Conservation (phyloP, 2,329 filamentous ascomycete genomes). For the Ceratocystis alfenasii region DNA sequence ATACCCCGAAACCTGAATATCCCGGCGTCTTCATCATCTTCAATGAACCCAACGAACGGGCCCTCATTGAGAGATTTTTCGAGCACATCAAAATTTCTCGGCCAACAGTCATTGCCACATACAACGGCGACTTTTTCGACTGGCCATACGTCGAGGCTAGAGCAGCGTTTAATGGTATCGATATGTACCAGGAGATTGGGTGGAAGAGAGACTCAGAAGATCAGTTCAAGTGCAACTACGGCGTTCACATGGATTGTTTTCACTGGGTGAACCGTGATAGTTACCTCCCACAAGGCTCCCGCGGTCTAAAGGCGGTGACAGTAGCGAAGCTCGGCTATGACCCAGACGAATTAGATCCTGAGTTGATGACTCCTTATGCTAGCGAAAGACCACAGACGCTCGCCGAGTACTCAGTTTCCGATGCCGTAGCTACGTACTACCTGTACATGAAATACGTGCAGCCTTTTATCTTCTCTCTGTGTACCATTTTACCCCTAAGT, state of each 20-base stretch:
- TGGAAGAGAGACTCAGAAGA: conserved; percentile 93
- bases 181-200: conserved; percentile 98
- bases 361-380: conserved; percentile 91
- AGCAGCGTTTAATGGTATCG: conserved; percentile 86
- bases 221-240: conserved; percentile 90
- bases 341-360: conserved; percentile 91
- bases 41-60: conserved; percentile 91
- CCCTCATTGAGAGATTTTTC: conserved; percentile 81
- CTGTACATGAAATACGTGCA: conserved; percentile 99
- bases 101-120: conserved; percentile 96
- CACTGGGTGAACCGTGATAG: conserved; percentile 98
- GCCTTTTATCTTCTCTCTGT: conserved; percentile 96
- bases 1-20: conserved; percentile 94
- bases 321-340: conserved; percentile 97
- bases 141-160: conserved; percentile 96
- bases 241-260: conserved; percentile 98
- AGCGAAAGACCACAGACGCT: conserved; percentile 83
- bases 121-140: conserved; percentile 99
- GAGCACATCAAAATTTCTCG: conserved; percentile 87
- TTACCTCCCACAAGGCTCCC: conserved; percentile 91
- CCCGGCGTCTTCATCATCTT: conserved; percentile 93
- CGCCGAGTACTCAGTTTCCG: conserved; percentile 96
- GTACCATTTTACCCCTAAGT: conserved; percentile 86
- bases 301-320: conserved; percentile 93
- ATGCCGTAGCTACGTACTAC: conserved; percentile 97